Evolutionary conservation across 2,329 filamentous ascomycete genomes (phyloP).

Genomic region (Aspergillus novofumigatus): DNA sequence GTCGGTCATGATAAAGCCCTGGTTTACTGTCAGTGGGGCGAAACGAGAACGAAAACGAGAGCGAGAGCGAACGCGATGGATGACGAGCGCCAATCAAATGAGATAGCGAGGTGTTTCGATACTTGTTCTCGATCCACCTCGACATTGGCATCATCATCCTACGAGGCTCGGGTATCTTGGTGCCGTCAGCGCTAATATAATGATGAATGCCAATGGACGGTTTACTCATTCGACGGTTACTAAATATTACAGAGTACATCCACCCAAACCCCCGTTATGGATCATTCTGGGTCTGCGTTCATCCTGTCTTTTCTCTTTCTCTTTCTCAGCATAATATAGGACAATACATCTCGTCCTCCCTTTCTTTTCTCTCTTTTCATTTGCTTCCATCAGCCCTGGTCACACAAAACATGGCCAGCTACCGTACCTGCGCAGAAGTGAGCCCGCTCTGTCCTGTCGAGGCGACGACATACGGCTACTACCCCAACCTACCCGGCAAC

Average conservation of each 20-base stretch:
- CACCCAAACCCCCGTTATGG: not conserved
- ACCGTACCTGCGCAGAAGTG: constrained; percentile 32
- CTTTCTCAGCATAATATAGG: not conserved
- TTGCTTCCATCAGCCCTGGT: not conserved
- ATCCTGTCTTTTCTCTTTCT: not conserved
- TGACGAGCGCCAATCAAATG: constrained; percentile 15
- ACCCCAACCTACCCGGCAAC: constrained; percentile 50
- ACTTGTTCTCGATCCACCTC: not conserved
- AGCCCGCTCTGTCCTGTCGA: constrained; percentile 41
- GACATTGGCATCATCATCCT: not conserved
- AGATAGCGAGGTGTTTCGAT: not conserved
- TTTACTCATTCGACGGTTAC: not conserved
- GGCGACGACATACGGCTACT: constrained; percentile 51
- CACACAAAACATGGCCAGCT: constrained; percentile 15
- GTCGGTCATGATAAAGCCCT: not conserved
- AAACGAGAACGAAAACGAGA: constrained; percentile 16
- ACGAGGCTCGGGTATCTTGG: not conserved
- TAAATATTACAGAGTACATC: not conserved
- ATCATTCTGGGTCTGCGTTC: not conserved
- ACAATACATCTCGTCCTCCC: not conserved
- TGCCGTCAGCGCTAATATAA: not conserved
- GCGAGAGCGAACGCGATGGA: constrained; percentile 23
- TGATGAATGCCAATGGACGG: not conserved
- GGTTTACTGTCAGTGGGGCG: constrained; percentile 9
- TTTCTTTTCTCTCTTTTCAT: constrained; percentile 1